A percentile compares a stretch with the other conserved stretches of the same genome.
Evolutionary conservation across 2,329 filamentous ascomycete genomes (phyloP).

Genomic region (Coniochaeta ligniaria): DNA sequence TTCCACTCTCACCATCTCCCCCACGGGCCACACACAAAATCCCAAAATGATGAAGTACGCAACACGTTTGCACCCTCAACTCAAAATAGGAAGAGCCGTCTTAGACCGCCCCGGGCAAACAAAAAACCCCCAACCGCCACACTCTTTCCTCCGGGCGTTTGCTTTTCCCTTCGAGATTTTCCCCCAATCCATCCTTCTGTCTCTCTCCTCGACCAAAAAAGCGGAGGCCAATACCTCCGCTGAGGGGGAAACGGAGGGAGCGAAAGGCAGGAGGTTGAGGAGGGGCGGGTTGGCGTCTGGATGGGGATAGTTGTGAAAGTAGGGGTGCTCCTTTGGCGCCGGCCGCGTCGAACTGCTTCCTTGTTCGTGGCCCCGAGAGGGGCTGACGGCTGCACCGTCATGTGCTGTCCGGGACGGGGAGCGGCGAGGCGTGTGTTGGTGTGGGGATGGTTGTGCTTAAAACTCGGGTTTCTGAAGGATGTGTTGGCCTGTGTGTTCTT

Average conservation of each 20-base stretch:
- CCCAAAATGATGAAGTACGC: slow-evolving; percentile 26
- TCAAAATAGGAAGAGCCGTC: slow-evolving; percentile 33
- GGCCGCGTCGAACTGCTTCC: slow-evolving; percentile 5
- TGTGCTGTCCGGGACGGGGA: slow-evolving; percentile 20
- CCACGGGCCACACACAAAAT: neutral
- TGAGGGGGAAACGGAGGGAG: neutral
- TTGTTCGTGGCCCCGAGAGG: slow-evolving; percentile 2
- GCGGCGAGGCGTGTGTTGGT: slow-evolving; percentile 9
- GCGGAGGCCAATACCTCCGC: neutral
- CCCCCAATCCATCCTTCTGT: no score
- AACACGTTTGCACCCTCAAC: slow-evolving; percentile 25
- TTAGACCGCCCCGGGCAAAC: slow-evolving; percentile 19
- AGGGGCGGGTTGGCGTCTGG: neutral
- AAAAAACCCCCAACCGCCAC: neutral
- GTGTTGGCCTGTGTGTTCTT: neutral
- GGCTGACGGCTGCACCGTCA: slow-evolving; percentile 24
- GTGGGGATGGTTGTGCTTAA: slow-evolving; percentile 30
- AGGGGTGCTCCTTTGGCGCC: slow-evolving; percentile 5
- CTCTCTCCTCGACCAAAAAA: neutral
- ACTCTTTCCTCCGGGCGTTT: neutral
- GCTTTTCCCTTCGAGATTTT: no score
- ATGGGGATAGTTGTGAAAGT: neutral
- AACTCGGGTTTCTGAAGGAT: slow-evolving; percentile 29
- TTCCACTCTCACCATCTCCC: neutral
- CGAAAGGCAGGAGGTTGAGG: neutral